Conservation (phyloP, 1,284 basidiomycete species). For the Tausonia pullulans region DNA sequence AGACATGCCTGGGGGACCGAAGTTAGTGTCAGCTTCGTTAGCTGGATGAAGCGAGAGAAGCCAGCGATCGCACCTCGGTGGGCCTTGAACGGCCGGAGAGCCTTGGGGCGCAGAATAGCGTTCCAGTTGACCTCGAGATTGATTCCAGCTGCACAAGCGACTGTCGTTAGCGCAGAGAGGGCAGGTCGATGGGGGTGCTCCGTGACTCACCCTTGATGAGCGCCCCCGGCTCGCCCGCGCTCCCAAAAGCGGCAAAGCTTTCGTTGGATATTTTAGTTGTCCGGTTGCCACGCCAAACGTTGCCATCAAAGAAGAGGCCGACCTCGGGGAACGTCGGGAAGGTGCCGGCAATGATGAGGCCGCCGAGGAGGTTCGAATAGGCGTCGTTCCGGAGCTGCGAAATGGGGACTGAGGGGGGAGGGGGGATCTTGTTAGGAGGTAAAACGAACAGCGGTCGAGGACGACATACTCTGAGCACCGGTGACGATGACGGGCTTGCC, state of each 20-base stretch:
- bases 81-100: conserved; percentile 59
- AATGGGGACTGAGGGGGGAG: not conserved
- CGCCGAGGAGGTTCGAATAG: conserved; percentile 62
- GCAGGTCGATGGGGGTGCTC: not conserved
- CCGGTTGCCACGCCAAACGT: conserved; percentile 72
- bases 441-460: not conserved
- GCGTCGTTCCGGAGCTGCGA: conserved; percentile 82
- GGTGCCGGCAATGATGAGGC: conserved; percentile 66
- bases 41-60: not conserved
- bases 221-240: conserved; percentile 57
- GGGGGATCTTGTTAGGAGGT: not conserved
- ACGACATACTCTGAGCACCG: conserved; percentile 54
- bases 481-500: conserved; percentile 54
- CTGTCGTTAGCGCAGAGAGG: not conserved
- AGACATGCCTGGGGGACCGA: conserved; percentile 48
- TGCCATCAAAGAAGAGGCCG: conserved; percentile 78
- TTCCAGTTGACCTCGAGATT: conserved; percentile 80
- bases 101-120: conserved; percentile 66
- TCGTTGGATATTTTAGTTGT: conserved; percentile 66
- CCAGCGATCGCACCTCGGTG: conserved; percentile 49
- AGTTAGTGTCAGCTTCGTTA: not conserved
- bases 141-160: conserved; percentile 54
- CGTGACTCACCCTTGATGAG: conserved; percentile 57
- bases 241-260: conserved; percentile 74
- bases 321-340: conserved; percentile 44